Base-by-base conservation (phyloP, 129 eudicot genomes). In the Smallanthus sonchifolius region DNA sequence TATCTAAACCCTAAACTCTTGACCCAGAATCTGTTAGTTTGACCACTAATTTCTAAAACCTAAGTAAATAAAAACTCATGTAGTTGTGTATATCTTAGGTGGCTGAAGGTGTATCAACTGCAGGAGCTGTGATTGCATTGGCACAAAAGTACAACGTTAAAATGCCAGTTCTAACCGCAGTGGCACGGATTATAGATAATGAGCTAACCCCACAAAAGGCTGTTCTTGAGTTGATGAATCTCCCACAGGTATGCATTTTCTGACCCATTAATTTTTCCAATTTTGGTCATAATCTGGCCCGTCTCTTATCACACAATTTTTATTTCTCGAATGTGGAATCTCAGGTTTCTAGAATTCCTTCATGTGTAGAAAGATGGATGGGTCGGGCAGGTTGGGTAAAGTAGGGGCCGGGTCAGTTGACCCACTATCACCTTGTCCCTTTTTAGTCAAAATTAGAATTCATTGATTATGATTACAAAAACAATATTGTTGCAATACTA, bases 91-190 rank as follows among this genome's bases (percentile, higher is more conserved):
- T 6, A 55, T 69, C 67, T 63, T 66, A 92, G 98, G 98, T 93
- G 80, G 98, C 97, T 67, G 98, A 93, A 82, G 98, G 98, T 67
- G 90, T 93, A 75, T 76, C 97, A 45, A 94, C 98, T 24, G 97
- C 97, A 2, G 98, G 98, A 70, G 98, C 98, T 17, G 97, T 94
- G 73, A 90, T 94, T 83, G 91, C 98, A 51, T 84, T 94, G 75
- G 98, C 96, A n/a, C 96, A 90, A 82, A 94, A 88, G 77, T 94
- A 90, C 60, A 94, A 90, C 65, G 97, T 94, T n/a, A 90, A 94
- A 77, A 83, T 94, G 96, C 98, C 98, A 10, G 97, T 94, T 67
- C 77, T 94, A 54, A 94, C 97, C 52, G 97, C 97, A n/a, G 98
- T 94, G 65, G 98, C 98, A 59, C 86, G 93, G 73, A 94, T 94